Evolutionary conservation across 1,284 basidiomycete species (phyloP), one percentile per base, ranked within the genome.

Genomic region (Ustilago trichophora): DNA sequence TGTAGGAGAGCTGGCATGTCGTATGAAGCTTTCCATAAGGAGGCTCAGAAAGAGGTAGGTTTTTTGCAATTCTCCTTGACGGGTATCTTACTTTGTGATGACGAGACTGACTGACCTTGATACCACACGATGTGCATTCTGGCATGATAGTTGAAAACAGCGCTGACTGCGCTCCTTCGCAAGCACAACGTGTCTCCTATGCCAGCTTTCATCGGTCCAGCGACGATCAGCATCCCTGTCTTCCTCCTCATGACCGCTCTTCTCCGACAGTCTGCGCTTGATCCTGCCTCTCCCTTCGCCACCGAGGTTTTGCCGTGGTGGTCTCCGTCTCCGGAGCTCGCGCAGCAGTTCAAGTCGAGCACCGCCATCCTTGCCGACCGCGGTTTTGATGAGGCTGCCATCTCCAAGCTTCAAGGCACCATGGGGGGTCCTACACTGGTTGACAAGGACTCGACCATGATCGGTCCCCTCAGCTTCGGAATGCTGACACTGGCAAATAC

Each of bases 1-100:
- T 69, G 84, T 85, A 67, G 85, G 84, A 24, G 82, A 86, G 57
- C 84, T 82, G 49, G 88, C 85, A 44, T 86, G 86, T 51, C 86
- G 86, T 80, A 85, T 86, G 82, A 83, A 18, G 76, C 82, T 53
- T 85, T 84, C 59, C 67, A 81, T 36, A 56, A 66, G 15, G 81
- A 82, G 46, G 75, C 83, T 10, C 72, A 82, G 49, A 78, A 74
- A 33, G 69, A 76, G 31, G 66, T 73, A 44, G 60, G 66, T 32
- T n/a, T n/a, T n/a, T n/a, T n/a, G n/a, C n/a, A n/a, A n/a, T n/a
- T n/a, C n/a, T n/a, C n/a, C n/a, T n/a, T n/a, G n/a, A n/a, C n/a
- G n/a, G n/a, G n/a, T n/a, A n/a, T n/a, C n/a, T n/a, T n/a, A n/a
- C n/a, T n/a, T n/a, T n/a, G n/a, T n/a, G n/a, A n/a, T n/a, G n/a